Evolutionary conservation across 768 basidiomycete genomes (phyloP).

Genomic region (Kwoniella pini): DNA sequence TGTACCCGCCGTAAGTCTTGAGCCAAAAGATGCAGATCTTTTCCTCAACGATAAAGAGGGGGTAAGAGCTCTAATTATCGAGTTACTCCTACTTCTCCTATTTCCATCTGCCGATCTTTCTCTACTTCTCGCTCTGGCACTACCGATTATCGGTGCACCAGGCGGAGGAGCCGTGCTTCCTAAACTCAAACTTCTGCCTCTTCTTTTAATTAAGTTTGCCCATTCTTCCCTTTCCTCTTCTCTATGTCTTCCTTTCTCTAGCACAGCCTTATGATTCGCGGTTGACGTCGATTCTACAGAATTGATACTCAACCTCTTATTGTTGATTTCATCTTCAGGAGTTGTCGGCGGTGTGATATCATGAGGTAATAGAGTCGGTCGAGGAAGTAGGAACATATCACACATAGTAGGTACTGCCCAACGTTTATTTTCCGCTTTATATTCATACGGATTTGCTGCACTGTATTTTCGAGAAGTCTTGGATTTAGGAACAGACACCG

Average conservation of each 20-base stretch:
- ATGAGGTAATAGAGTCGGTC: conserved; percentile 39
- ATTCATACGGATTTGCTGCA: conserved; percentile 9
- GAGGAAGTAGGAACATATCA: conserved; percentile 39
- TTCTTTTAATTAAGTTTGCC: conserved; percentile 25
- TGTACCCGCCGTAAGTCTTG: conserved; percentile 7
- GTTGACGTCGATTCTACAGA: neutral
- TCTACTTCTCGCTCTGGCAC: conserved; percentile 22
- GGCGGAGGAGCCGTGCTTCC: conserved; percentile 16
- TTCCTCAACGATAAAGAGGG: conserved; percentile 8
- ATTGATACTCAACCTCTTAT: conserved; percentile 6
- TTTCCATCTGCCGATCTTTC: conserved; percentile 18
- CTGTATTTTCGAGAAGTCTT: conserved; percentile 2
- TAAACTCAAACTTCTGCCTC: conserved; percentile 39
- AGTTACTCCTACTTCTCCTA: conserved; percentile 22
- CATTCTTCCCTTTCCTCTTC: conserved; percentile 41
- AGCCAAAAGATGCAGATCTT: conserved; percentile 24
- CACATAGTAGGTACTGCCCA: conserved; percentile 43
- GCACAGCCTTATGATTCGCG: conserved; percentile 14
- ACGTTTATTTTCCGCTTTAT: conserved; percentile 17
- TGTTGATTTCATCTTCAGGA: conserved; percentile 17
- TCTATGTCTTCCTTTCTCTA: conserved; percentile 24
- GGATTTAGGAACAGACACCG: conserved; percentile 19
- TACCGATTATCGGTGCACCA: conserved; percentile 37
- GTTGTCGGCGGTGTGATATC: conserved; percentile 39
- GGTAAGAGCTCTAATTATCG: conserved; percentile 16